Conservation (phyloP, 2,329 filamentous ascomycete genomes). For the Neonectria neomacrospora region DNA sequence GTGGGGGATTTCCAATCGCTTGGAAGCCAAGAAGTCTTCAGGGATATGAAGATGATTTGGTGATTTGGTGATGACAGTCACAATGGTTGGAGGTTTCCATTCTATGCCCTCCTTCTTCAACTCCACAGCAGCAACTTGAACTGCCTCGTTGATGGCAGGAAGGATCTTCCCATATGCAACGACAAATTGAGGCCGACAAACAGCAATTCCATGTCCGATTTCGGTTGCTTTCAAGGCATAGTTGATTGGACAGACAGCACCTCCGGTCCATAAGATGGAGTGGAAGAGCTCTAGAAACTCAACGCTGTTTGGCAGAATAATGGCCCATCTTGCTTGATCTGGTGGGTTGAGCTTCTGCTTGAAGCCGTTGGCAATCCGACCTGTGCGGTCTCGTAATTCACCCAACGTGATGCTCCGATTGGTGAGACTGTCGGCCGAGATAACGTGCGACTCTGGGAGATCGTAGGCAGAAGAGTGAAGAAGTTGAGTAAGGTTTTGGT, state of each 20-base stretch:
- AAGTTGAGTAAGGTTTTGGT: slow-evolving; percentile 57
- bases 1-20: slow-evolving; percentile 50
- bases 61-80: slow-evolving; percentile 48
- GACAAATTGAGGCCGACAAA: slow-evolving; percentile 55
- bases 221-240: slow-evolving; percentile 52
- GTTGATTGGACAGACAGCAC: slow-evolving; percentile 54
- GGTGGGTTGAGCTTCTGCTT: slow-evolving; percentile 45
- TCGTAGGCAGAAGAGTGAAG: slow-evolving; percentile 51
- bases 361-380: slow-evolving; percentile 54
- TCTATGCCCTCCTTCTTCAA: slow-evolving; percentile 42
- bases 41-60: slow-evolving; percentile 44
- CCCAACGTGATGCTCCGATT: slow-evolving; percentile 58
- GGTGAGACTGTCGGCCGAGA: slow-evolving; percentile 56
- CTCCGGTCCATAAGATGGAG: slow-evolving; percentile 55
- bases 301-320: slow-evolving; percentile 58
- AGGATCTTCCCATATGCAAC: slow-evolving; percentile 52
- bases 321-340: slow-evolving; percentile 54
- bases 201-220: slow-evolving; percentile 55
- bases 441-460: slow-evolving; percentile 55
- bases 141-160: slow-evolving; percentile 46
- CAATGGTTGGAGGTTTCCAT: slow-evolving; percentile 50
- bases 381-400: slow-evolving; percentile 54
- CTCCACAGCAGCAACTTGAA: slow-evolving; percentile 46
- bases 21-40: slow-evolving; percentile 47
- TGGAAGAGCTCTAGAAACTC: slow-evolving; percentile 57